These are phyloP conservation scores for Elaeagnus macrophylla DNA, from an alignment of 306 rosid species.

Conservation along the genomic window DNA sequence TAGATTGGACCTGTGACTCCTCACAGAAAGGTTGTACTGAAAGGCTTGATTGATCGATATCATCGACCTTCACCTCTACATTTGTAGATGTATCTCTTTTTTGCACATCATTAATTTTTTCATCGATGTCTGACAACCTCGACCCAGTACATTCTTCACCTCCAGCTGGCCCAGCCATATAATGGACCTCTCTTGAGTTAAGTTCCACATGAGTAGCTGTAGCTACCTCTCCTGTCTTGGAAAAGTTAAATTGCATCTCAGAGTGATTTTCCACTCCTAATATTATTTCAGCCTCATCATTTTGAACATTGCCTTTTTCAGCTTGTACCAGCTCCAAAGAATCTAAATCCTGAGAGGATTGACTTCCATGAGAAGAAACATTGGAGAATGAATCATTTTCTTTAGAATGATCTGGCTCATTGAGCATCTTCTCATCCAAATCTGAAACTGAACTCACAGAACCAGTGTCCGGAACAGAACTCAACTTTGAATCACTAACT, in stretches of 20 bases:
- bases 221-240: conserved; percentile 30
- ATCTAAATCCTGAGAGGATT: conserved; percentile 38
- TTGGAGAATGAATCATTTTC: conserved; percentile 39
- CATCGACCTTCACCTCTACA: conserved; percentile 25
- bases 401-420: conserved; percentile 45
- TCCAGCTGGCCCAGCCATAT: conserved; percentile 37
- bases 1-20: conserved; percentile 32
- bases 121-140: conserved; percentile 54
- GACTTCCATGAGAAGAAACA: conserved; percentile 41
- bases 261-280: conserved; percentile 24
- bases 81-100: conserved; percentile 18
- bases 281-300: conserved; percentile 46
- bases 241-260: conserved; percentile 24
- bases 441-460: conserved; percentile 65
- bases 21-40: conserved; percentile 33
- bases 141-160: conserved; percentile 47
- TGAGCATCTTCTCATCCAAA: conserved; percentile 52
- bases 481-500: conserved; percentile 68
- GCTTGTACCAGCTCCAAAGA: conserved; percentile 34
- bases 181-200: conserved; percentile 24
- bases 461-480: conserved; percentile 83
- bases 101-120: conserved; percentile 29
- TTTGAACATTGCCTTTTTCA: conserved; percentile 33
- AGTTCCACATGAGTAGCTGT: conserved; percentile 18
- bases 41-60: conserved; percentile 28